Evolutionary conservation across 2,329 filamentous ascomycete species (phyloP), one percentile per base, ranked within the genome.

Genomic region (Phaeosphaeria sp.): DNA sequence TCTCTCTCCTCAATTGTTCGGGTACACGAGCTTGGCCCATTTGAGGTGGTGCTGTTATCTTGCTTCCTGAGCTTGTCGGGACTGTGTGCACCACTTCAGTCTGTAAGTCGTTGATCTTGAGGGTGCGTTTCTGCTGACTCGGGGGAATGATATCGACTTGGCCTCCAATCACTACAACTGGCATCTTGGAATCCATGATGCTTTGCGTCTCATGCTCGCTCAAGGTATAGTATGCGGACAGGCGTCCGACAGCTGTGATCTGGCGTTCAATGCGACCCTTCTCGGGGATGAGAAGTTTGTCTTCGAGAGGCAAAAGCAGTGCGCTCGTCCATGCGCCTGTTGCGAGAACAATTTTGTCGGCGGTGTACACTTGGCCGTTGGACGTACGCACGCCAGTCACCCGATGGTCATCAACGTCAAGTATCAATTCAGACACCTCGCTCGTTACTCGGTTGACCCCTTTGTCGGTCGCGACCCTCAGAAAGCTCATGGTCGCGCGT

Each of bases 81-180:
- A 80, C 69, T 6, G 80, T 83, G 67, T 88, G 87, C 42, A 81
- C 85, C 66, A 88, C 84, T 54, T 84, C 86, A 20, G 82, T 67
- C 18, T 52, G 80, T 50, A 87, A 80, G 66, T 85, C 86, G 57
- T 86, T 88, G 76, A 87, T 87, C 70, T 89, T 89, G 57, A 89
- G 79, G 1, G 83, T 76, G 0, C 60, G 67, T 18, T 60, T 66
- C 1, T 83, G 81, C 30, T 82, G 76, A 9, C 83, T 82, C 15
- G 81, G 81, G 0, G 81, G 82, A 6, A 84, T 78, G 3, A 82
- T 76, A 65, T 84, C 81, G 3, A 80, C 80, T 58, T 78, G 65
- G 9, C 74, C 78, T 0, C 80, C 81, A 54, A 82, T 81, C 9
- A 83, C 78, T 11, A 88, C 76, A 0, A 88, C 84, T 0, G 87